Evolutionary conservation across 2,329 filamentous ascomycete genomes (phyloP), one percentile per base, ranked within the genome.

Genomic region (Fusarium neocosmosporiellum): DNA sequence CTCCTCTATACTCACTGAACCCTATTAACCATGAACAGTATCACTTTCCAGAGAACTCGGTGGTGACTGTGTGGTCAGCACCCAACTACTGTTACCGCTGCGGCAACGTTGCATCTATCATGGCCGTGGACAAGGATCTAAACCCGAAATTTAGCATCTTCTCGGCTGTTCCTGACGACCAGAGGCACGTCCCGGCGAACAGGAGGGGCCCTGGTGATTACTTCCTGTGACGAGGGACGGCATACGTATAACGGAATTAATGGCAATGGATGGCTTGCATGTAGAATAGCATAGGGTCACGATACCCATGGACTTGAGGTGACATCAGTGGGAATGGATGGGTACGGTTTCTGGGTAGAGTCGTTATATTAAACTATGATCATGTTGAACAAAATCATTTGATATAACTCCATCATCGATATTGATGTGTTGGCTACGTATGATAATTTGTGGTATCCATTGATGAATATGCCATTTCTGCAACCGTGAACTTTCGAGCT

Each of bases 31-130:
- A 31, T 34, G 8, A 59, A 36, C 65, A 94, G 90, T 98, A 97
- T 81, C 96, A 98, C 81, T 98, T 98, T 84, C 89, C 93, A 62
- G 94, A 98, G 81, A 96, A 96, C 84, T 97, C 97, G 14, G 95
- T 98, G 46, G 95, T 98, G 20, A 99, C 96, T 0, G 96, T 99
- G 24, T 99, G 96, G 96, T 98, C 95, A 67, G 96, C 96, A 5
- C 96, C 96, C 6, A 99, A 97, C 81, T 96, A 96, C 83, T 97
- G 94, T 81, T 98, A 98, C 82, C 89, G 95, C 63, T 99, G 96
- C 82, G 96, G 96, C 39, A 99, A 99, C 79, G 91, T 98, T 80
- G 96, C 96, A 9, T 98, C 95, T 80, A 97, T 98, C 80, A 98
- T 98, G 92, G 95, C 95, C 60, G 91, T 98, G 31, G 91, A 93